A percentile compares a stretch with the other conserved stretches of the same genome.
These are phyloP conservation scores for Cucurbitaria berberidis DNA, from an alignment of 2,329 filamentous ascomycete species.

Conservation along the genomic window DNA sequence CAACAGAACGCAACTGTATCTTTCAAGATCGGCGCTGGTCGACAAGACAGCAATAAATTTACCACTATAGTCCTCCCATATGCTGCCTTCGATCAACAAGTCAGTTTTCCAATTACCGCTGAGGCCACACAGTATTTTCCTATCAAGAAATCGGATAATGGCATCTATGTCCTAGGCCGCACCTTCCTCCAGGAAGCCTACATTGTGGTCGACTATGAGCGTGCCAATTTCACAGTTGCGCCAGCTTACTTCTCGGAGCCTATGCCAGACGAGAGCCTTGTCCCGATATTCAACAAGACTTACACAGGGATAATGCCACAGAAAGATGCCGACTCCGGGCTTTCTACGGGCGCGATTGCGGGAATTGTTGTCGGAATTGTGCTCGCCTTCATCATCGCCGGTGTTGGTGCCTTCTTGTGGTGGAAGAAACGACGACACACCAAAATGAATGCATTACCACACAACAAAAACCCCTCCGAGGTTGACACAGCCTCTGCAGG, in stretches of 20 bases:
- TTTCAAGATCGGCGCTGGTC: slow-evolving; percentile 31
- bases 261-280: slow-evolving; percentile 24
- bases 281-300: slow-evolving; percentile 31
- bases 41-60: slow-evolving; percentile 9
- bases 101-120: slow-evolving; percentile 12
- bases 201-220: slow-evolving; percentile 46
- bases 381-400: slow-evolving; percentile 28
- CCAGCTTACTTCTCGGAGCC: slow-evolving; percentile 31
- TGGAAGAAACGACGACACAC: slow-evolving; percentile 29
- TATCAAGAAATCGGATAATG: slow-evolving; percentile 34
- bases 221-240: slow-evolving; percentile 41
- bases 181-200: slow-evolving; percentile 49
- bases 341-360: slow-evolving; percentile 40
- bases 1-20: slow-evolving; percentile 33
- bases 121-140: slow-evolving; percentile 38
- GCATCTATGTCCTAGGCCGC: slow-evolving; percentile 38
- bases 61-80: slow-evolving; percentile 38
- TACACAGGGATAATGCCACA: slow-evolving; percentile 11
- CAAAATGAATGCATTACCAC: slow-evolving; percentile 7
- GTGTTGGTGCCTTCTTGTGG: slow-evolving; percentile 35
- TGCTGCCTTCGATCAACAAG: slow-evolving; percentile 32
- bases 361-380: slow-evolving; percentile 46
- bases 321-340: slow-evolving; percentile 7
- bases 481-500: slow-evolving; percentile 39
- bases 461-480: slow-evolving; percentile 25